Evolutionary conservation across 208 protist genomes (phyloP), one percentile per base, ranked within the genome.

Genomic region (Wallacemonas rigidus): DNA sequence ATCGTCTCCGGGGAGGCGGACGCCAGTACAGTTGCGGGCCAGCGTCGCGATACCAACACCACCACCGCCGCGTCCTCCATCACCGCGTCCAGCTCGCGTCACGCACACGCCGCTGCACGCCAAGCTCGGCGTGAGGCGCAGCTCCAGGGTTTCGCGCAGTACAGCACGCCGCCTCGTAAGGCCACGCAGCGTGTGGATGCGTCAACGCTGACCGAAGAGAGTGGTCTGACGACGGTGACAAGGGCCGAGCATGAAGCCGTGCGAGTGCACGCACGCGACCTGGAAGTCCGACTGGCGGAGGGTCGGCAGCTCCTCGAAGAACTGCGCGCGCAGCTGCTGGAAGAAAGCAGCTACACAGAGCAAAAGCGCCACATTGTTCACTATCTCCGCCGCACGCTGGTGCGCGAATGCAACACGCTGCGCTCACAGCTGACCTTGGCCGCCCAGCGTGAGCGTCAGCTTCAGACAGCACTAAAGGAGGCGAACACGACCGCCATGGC

Each of bases 311-410:
- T 81, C n/a, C 68, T 79, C 55, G 71, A 57, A 26, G 53, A 64
- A 3, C 72, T 93, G 56, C 50, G 71, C 0, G 62, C 80, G 38
- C 67, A 95, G 78, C 72, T 94, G 12, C 64, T 71, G 9, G 80
- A 92, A 44, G 89, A 93, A 72, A 72, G 57, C 15, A 74, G 74
- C 65, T 91, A 94, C 73, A 82, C 77, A 1, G 78, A 86, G 12
- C 74, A 81, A 38, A 87, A 86, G 70, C 72, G 74, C 26, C 77
- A 74, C 45, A 83, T 95, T 11, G 51, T 97, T 9, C 75, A 94
- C 56, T 94, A 97, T 80, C 74, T 97, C 40, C 88, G 92, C 45
- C 81, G 88, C 43, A 95, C 90, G 2, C 80, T 97, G 7, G 82
- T 92, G 62, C 80, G 85, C 55, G 90, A 97, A 77, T 95, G 90